phyloP scores from a whole-genome alignment of 805 yeast species.

The Brettanomyces naardenensis region DNA sequence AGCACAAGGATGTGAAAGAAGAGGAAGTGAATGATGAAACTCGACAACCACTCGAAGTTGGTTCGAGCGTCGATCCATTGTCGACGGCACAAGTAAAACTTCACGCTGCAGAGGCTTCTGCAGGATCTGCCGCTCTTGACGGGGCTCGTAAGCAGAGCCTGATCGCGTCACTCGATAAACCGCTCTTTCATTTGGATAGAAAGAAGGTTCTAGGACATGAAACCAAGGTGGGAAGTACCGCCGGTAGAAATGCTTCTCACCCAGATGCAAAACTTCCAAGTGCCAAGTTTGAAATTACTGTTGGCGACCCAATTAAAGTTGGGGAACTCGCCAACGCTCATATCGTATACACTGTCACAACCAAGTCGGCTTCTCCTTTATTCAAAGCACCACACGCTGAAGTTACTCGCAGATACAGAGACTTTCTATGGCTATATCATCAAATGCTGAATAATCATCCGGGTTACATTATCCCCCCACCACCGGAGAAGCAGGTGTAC shows the following conservation, averaged over 20 bases:
- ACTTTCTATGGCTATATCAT: slow-evolving; percentile 90
- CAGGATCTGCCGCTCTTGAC: not conserved
- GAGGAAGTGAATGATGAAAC: not conserved
- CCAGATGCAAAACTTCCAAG: slow-evolving; percentile 8
- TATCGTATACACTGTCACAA: slow-evolving; percentile 73
- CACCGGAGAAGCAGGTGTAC: slow-evolving; percentile 88
- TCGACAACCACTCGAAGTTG: not conserved
- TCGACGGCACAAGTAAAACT: not conserved
- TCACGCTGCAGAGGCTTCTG: not conserved
- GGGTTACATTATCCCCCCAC: slow-evolving; percentile 89
- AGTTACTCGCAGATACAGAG: slow-evolving; percentile 82
- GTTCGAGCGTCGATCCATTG: not conserved
- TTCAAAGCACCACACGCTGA: slow-evolving; percentile 31
- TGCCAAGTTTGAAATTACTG: slow-evolving; percentile 51
- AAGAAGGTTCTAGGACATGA: slow-evolving; percentile 2
- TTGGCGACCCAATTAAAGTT: slow-evolving; percentile 86
- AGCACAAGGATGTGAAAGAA: not conserved
- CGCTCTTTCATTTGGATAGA: slow-evolving; percentile 39
- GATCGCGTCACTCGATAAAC: slow-evolving; percentile 34
- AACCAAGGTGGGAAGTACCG: not conserved
- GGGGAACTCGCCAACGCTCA: slow-evolving; percentile 88
- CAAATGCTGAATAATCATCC: slow-evolving; percentile 83
- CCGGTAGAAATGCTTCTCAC: not conserved
- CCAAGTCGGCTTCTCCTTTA: slow-evolving; percentile 42
- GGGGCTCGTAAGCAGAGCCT: slow-evolving; percentile 16